Base-by-base conservation (phyloP, 225 moss, liverwort and hornwort genomes). In the Polytrichum commune region DNA sequence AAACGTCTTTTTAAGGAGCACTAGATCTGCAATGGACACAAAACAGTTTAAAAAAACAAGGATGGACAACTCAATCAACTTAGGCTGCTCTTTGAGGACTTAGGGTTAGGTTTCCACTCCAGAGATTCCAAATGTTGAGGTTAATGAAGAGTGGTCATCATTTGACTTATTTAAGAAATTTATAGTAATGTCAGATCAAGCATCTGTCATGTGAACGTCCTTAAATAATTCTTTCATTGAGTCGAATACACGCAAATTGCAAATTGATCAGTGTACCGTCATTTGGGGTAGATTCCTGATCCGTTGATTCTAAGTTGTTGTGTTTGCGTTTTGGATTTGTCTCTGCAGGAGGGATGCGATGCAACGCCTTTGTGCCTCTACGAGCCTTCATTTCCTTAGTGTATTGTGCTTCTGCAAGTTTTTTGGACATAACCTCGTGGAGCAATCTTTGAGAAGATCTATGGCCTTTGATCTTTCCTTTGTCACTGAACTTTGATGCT, bases 321-420 rank as follows among this genome's bases (percentile, higher is more conserved):
- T 81, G 86, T 76, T 86, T 89, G 29, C 89, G 81, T 63, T 89
- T 89, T 19, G 77, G 64, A 28, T 81, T 78, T 56, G 81, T 74
- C 26, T 67, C 76, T 25, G 76, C 77, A 20, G 78, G 72, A 38
- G 81, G 86, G 72, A 75, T 76, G 18, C 79, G 74, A 55, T 83
- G 83, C 56, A 83, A 76, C 75, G 83, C 83, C 64, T 85, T 89
- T 24, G 79, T 81, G 71, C 75, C 79, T 69, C 67, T 84, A 56
- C 73, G 75, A 69, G 89, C 74, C 82, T 66, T 88, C 71, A 82
- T 81, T 27, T 72, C 82, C 74, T 83, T 81, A 6, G 69, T 53
- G 65, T 83, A 81, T 46, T 16, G 46, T 57, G 80, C 66, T 58
- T 92, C 82, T 60, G 83, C 82, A n/a, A 25, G n/a, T 8, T 72